Evolutionary conservation across 176 grass and related monocot genomes (phyloP), one percentile per base, ranked within the genome.

Genomic region (Eragrostis nindensis): DNA sequence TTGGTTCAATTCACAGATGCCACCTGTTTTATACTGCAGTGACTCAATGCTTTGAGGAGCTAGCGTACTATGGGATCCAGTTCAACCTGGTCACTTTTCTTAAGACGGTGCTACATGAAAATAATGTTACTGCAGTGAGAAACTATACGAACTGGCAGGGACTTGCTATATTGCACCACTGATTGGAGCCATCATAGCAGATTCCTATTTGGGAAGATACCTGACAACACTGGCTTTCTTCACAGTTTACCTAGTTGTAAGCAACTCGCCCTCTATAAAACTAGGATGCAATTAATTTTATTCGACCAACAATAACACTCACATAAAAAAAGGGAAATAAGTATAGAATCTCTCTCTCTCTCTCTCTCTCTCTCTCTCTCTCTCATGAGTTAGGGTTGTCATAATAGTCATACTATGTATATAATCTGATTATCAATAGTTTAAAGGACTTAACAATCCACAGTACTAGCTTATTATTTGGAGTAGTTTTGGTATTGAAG

Each of bases 41-140:
- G 47, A 93, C 88, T 56, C 86, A 97, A 77, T 88, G 86, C 70
- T 93, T 89, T 71, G 85, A 88, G 73, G 77, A 82, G 61, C 80
- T 93, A 60, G 87, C 90, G 2, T 84, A 86, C 62, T 91, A 84
- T 43, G 94, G 88, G 59, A 93, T 97, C 66, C 60, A 85, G 57
- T 91, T 79, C 77, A 93, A 97, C 68, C 72, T 97, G 47, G 90
- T 97, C 32, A 88, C 86, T 30, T 97, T 93, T 77, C 86, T 97
- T 18, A 87, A 81, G 82, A 89, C 64, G 42, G 77, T 79, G 25
- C 73, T 93, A 54, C 88, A 82, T 27, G 87, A 97, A 70, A 92
- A 76, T 49, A 97, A 91, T 74, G 83, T 84, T 41, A 53, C 64
- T 0, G 90, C 94, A 29, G 94, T 88, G 45, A 79, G 83, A 87